Conservation (phyloP, 768 basidiomycete species). For the Amanita fuliginea region DNA sequence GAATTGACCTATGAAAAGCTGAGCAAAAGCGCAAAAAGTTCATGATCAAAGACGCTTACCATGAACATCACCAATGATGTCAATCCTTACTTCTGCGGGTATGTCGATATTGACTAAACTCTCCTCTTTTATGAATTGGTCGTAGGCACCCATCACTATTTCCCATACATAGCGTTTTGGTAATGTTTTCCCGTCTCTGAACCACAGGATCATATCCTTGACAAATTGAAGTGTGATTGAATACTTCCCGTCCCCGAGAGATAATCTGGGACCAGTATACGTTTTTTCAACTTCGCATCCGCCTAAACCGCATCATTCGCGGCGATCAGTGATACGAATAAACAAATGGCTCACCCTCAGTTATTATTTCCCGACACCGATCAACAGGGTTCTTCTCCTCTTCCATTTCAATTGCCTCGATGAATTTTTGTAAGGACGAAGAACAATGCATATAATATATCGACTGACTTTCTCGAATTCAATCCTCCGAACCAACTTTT, state of each 20-base stretch:
- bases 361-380: constrained; percentile 70
- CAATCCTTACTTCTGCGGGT: constrained; percentile 69
- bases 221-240: constrained; percentile 72
- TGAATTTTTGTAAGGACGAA: background rate
- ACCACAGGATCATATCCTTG: constrained; percentile 79
- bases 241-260: constrained; percentile 53
- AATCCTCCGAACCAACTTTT: constrained; percentile 81
- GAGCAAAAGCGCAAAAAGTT: constrained; percentile 1
- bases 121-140: constrained; percentile 63
- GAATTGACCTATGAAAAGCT: constrained; percentile 63
- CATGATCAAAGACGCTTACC: constrained; percentile 33
- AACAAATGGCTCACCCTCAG: constrained; percentile 41
- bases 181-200: constrained; percentile 89
- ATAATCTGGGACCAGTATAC: constrained; percentile 69
- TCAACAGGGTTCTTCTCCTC: constrained; percentile 75
- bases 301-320: constrained; percentile 27
- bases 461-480: constrained; percentile 81
- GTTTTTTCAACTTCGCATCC: constrained; percentile 67
- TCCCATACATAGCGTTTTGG: constrained; percentile 91
- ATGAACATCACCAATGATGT: constrained; percentile 95
- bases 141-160: constrained; percentile 81
- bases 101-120: constrained; percentile 72
- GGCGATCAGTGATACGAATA: background rate
- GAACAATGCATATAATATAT: background rate
- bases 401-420: constrained; percentile 83